These are phyloP conservation scores for Microsporum canis DNA, from an alignment of 2,329 filamentous ascomycete genomes.

Conservation along the genomic window DNA sequence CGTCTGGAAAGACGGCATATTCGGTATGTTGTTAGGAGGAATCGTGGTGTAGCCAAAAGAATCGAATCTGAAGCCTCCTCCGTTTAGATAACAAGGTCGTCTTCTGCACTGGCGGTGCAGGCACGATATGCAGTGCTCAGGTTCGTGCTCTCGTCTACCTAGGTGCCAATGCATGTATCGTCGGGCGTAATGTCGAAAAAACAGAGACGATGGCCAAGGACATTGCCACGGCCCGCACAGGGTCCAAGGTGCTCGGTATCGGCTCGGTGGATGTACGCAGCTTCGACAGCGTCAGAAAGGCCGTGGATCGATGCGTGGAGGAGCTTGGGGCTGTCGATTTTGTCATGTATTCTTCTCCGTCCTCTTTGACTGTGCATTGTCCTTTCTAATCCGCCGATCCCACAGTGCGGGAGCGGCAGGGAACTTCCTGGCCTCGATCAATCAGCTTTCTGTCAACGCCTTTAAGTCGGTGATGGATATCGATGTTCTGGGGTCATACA, in stretches of 20 bases:
- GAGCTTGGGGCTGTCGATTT: constrained; percentile 86
- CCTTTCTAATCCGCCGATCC: background rate
- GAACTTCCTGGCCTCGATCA: constrained; percentile 83
- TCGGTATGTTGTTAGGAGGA: constrained; percentile 45
- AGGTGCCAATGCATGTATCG: constrained; percentile 85
- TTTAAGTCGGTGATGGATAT: constrained; percentile 97
- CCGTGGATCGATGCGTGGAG: constrained; percentile 65
- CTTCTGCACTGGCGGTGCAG: constrained; percentile 90
- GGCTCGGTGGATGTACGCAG: constrained; percentile 64
- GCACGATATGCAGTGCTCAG: constrained; percentile 88
- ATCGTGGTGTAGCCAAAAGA: background rate
- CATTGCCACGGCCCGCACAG: constrained; percentile 65
- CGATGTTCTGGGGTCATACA: constrained; percentile 85
- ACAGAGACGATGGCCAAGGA: constrained; percentile 70
- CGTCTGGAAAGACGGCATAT: constrained; percentile 79
- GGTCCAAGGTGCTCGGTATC: constrained; percentile 76
- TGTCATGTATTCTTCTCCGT: constrained; percentile 58
- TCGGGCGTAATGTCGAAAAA: constrained; percentile 81
- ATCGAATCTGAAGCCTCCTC: background rate
- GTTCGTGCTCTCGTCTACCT: constrained; percentile 83
- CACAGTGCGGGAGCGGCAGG: constrained; percentile 79
- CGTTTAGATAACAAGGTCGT: constrained; percentile 67
- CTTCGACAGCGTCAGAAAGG: constrained; percentile 55
- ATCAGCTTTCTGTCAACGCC: constrained; percentile 70
- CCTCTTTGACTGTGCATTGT: background rate